Evolutionary conservation across 306 rosid species (phyloP).

Genomic region (Lablab purpureus): DNA sequence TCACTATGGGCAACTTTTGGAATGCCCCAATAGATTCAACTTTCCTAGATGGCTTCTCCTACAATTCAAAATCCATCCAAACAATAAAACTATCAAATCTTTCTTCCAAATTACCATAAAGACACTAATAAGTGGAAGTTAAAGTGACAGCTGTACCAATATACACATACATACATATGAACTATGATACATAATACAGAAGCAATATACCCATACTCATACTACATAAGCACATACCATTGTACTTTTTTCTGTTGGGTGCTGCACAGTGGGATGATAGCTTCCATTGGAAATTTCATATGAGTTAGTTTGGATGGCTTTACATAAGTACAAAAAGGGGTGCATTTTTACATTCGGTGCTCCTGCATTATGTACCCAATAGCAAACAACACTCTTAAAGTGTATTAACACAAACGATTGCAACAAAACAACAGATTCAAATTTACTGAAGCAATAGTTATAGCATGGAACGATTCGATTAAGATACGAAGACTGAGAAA

Average conservation of each 20-base stretch:
- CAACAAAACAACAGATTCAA: background rate
- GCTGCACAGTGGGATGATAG: slow-evolving; percentile 60
- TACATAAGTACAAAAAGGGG: slow-evolving; percentile 57
- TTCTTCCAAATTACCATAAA: background rate
- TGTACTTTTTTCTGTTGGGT: slow-evolving; percentile 51
- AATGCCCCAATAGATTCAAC: slow-evolving; percentile 82
- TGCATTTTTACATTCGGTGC: slow-evolving; percentile 33
- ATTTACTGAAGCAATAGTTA: background rate
- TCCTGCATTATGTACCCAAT: slow-evolving; percentile 44
- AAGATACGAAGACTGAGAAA: background rate
- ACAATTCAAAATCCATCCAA: slow-evolving; percentile 39
- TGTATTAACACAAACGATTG: background rate
- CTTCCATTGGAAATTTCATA: slow-evolving; percentile 85
- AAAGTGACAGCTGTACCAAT: background rate
- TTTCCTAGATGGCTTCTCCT: slow-evolving; percentile 62
- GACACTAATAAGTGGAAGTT: slow-evolving; percentile 1
- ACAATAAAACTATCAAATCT: slow-evolving; percentile 2
- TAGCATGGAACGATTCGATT: background rate
- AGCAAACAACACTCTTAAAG: background rate
- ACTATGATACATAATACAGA: background rate
- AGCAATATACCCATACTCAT: background rate
- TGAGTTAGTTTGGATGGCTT: slow-evolving; percentile 68
- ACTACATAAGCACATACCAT: slow-evolving; percentile 50
- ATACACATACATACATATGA: background rate
- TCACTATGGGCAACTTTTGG: slow-evolving; percentile 95